Conservation (phyloP, 2,329 filamentous ascomycete genomes). For the Ilyonectria mors-panacis region DNA sequence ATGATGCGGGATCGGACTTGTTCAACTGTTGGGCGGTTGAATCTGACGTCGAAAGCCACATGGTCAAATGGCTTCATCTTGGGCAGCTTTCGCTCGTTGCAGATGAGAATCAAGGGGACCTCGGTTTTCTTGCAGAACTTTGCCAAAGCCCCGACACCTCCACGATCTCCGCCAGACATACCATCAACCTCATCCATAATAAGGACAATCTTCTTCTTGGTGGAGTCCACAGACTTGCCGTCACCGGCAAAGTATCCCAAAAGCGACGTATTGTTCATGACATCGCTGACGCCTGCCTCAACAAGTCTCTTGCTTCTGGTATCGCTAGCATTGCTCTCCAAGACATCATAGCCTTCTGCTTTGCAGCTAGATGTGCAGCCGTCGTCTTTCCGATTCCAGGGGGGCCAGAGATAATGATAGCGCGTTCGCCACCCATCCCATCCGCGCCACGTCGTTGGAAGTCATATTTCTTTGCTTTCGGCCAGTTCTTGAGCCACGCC, state of each 20-base stretch:
- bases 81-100: conserved; percentile 91
- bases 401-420: conserved; percentile 95
- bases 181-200: conserved; percentile 99
- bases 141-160: conserved; percentile 93
- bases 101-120: conserved; percentile 96
- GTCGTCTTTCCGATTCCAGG: conserved; percentile 99
- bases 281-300: conserved; percentile 88
- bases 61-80: conserved; percentile 99
- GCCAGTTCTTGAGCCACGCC: conserved; percentile 87
- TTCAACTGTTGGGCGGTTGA: conserved; percentile 90
- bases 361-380: conserved; percentile 93
- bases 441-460: conserved; percentile 90
- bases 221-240: conserved; percentile 82
- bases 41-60: conserved; percentile 86
- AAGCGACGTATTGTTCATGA: conserved; percentile 93
- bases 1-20: conserved; percentile 93
- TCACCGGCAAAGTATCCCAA: conserved; percentile 91
- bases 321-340: conserved; percentile 97
- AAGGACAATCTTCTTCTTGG: conserved; percentile 93
- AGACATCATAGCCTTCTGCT: conserved; percentile 90
- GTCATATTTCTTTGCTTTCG: conserved; percentile 80
- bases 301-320: conserved; percentile 96
- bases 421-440: conserved; percentile 85
- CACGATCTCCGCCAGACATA: conserved; percentile 97
- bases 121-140: conserved; percentile 96